Evolutionary conservation across 2,329 filamentous ascomycete species (phyloP).

Genomic region (Paracoccidioides lutzii): DNA sequence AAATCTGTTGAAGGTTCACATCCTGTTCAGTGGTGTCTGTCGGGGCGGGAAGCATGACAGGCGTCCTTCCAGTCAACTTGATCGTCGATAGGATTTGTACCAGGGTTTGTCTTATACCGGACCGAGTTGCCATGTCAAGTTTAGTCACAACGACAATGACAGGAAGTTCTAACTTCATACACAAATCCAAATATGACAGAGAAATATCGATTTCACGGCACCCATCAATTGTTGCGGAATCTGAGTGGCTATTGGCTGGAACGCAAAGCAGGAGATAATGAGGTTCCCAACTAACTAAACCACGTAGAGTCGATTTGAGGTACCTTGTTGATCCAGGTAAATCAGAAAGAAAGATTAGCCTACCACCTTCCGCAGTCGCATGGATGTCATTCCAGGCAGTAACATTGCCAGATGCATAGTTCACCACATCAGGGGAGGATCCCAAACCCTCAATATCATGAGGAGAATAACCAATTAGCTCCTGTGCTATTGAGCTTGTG

Average conservation of each 20-base stretch:
- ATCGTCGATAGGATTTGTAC: constrained; percentile 61
- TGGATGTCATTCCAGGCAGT: constrained; percentile 94
- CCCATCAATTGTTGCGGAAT: constrained; percentile 25
- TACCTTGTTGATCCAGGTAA: constrained; percentile 86
- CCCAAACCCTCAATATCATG: constrained; percentile 7
- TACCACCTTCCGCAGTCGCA: constrained; percentile 57
- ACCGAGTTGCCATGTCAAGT: constrained; percentile 68
- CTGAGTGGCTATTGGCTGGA: constrained; percentile 56
- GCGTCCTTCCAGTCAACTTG: constrained; percentile 61
- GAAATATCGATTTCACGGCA: constrained; percentile 54
- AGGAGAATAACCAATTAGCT: constrained; percentile 66
- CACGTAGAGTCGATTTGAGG: constrained; percentile 73
- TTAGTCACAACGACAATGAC: constrained; percentile 81
- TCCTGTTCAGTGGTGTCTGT: constrained; percentile 36
- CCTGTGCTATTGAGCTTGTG: constrained; percentile 89
- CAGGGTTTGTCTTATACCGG: constrained; percentile 56
- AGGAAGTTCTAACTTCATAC: constrained; percentile 64
- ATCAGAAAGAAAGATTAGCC: constrained; percentile 79
- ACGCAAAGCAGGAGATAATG: constrained; percentile 89
- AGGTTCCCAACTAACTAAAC: constrained; percentile 88
- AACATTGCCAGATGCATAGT: constrained; percentile 75
- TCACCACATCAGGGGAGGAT: constrained; percentile 46
- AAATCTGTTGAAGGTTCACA: constrained; percentile 45
- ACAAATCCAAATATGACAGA: constrained; percentile 70
- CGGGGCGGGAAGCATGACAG: constrained; percentile 50